These are phyloP conservation scores for Psilocybe cubensis DNA, from an alignment of 768 basidiomycete species.

Conservation along the genomic window DNA sequence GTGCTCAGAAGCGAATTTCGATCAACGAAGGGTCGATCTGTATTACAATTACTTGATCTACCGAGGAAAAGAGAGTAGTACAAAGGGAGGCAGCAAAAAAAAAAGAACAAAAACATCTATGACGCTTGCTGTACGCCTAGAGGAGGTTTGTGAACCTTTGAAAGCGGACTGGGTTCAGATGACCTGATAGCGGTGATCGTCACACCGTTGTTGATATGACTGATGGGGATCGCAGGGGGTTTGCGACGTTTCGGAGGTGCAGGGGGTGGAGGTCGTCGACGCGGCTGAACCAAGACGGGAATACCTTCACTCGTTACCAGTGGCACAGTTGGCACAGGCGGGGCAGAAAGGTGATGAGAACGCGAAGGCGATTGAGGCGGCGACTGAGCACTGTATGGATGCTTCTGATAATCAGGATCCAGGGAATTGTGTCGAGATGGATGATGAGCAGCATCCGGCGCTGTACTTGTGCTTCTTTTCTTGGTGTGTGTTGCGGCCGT, in stretches of 20 bases:
- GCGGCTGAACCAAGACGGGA: conserved; percentile 22
- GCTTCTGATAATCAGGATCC: conserved; percentile 11
- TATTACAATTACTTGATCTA: neutral
- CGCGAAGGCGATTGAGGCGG: conserved; percentile 9
- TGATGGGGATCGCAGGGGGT: conserved; percentile 69
- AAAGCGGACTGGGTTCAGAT: conserved; percentile 39
- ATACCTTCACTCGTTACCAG: conserved; percentile 20
- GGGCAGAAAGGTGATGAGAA: conserved; percentile 10
- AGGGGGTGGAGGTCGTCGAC: conserved; percentile 62
- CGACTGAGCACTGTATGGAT: conserved; percentile 9
- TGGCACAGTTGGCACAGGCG: conserved; percentile 13
- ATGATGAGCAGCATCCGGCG: conserved; percentile 6
- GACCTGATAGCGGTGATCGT: conserved; percentile 64
- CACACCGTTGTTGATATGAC: conserved; percentile 50
- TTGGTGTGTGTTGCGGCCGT: conserved; percentile 10
- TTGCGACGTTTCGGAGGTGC: conserved; percentile 70
- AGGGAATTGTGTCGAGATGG: conserved; percentile 22
- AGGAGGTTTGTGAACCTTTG: conserved; percentile 27
- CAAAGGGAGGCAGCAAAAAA: neutral
- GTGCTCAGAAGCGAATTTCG: neutral
- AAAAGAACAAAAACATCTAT: conserved; percentile 8
- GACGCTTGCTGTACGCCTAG: conserved; percentile 23
- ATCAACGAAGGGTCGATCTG: neutral
- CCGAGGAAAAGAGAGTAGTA: neutral
- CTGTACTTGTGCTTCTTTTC: conserved; percentile 18